Conservation (phyloP, 768 basidiomycete species). For the Podaxis rugospora region DNA sequence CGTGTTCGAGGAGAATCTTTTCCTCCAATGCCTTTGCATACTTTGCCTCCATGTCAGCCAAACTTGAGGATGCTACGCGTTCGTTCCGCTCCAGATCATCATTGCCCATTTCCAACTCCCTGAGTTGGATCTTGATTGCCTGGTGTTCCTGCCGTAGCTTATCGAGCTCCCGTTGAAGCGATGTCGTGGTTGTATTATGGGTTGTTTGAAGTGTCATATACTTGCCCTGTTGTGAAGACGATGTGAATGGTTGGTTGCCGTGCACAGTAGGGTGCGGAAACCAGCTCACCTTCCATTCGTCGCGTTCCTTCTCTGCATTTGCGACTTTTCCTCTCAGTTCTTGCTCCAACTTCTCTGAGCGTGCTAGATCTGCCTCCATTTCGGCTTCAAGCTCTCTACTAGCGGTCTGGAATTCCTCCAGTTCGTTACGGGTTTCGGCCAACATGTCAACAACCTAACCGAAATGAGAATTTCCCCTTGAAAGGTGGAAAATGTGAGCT, state of each 20-base stretch:
- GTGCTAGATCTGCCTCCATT: conserved; percentile 84
- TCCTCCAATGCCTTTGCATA: conserved; percentile 92
- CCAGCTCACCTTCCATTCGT: conserved; percentile 85
- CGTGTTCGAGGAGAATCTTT: conserved; percentile 95
- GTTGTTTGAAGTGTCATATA: conserved; percentile 86
- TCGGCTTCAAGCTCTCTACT: conserved; percentile 93
- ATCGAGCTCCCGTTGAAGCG: conserved; percentile 90
- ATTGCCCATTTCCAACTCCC: conserved; percentile 95
- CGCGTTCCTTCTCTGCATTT: conserved; percentile 69
- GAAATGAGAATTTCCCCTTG: not conserved
- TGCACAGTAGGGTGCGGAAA: not conserved
- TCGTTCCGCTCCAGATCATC: conserved; percentile 97
- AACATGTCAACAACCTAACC: conserved; percentile 73
- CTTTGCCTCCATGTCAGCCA: conserved; percentile 82
- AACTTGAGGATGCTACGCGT: conserved; percentile 76
- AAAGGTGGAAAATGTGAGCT: conserved; percentile 10
- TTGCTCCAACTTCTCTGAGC: conserved; percentile 81
- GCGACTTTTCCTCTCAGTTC: conserved; percentile 71
- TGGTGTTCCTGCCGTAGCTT: conserved; percentile 73
- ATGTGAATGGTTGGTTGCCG: conserved; percentile 9
- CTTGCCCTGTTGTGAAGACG: conserved; percentile 47
- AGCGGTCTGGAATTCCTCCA: conserved; percentile 82
- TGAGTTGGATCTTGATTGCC: conserved; percentile 64
- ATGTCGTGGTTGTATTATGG: conserved; percentile 86
- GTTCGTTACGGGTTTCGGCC: conserved; percentile 76